Conservation (phyloP, 441 rosid genomes). For the Omphalea diandra region DNA sequence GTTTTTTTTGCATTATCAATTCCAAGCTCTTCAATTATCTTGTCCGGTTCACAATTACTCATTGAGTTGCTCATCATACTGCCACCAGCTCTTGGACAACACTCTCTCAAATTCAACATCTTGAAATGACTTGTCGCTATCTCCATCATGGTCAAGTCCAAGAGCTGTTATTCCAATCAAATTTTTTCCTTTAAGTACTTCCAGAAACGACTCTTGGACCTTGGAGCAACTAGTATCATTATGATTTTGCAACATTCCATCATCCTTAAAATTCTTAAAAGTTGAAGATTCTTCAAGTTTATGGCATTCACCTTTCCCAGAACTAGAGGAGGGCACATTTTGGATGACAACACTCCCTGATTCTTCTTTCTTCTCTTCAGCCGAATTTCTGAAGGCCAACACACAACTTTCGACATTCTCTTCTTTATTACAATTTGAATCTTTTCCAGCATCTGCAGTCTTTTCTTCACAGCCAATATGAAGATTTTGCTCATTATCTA, state of each 20-base stretch:
- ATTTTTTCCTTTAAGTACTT: conserved; percentile 7
- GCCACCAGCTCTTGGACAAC: neutral
- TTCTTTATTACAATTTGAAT: conserved; percentile 14
- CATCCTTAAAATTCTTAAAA: conserved; percentile 8
- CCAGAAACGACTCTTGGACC: conserved; percentile 4
- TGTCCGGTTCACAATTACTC: neutral
- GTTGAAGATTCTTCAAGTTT: conserved; percentile 1
- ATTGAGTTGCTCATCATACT: neutral
- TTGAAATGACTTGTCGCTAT: neutral
- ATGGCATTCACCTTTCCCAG: neutral
- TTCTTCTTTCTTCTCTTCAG: conserved; percentile 22
- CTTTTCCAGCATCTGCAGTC: conserved; percentile 7
- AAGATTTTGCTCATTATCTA: neutral
- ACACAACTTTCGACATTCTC: neutral
- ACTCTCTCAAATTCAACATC: neutral
- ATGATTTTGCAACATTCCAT: neutral
- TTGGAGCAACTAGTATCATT: neutral
- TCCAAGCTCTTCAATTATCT: neutral
- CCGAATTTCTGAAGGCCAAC: conserved; percentile 2
- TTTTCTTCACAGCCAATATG: conserved; percentile 13
- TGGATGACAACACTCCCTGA: conserved; percentile 9
- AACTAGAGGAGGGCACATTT: conserved; percentile 5
- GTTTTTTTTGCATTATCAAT: neutral
- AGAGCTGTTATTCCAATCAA: neutral
- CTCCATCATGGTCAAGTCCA: conserved; percentile 9